Conservation (phyloP, 768 basidiomycete genomes). For the Serendipita vermifera region DNA sequence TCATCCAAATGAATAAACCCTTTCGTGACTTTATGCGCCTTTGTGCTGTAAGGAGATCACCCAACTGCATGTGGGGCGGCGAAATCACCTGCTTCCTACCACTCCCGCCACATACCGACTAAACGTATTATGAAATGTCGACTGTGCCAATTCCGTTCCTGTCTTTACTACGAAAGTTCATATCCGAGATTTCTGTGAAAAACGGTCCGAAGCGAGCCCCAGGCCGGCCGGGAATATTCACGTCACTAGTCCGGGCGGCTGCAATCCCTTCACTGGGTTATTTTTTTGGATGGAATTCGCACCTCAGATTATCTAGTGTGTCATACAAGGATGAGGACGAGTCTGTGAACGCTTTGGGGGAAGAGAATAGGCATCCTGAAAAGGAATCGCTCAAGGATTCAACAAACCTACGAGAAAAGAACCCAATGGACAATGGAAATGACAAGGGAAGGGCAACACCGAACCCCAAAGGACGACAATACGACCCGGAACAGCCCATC, state of each 20-base stretch:
- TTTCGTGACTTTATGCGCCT: too few species aligned
- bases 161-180: conserved; percentile 6
- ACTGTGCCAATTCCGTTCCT: conserved; percentile 6
- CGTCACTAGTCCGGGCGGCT: conserved; percentile 5
- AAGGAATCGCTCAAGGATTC: background rate
- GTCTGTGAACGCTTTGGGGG: background rate
- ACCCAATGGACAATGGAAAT: too few species aligned
- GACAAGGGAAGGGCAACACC: background rate
- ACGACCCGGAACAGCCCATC: conserved; percentile 17
- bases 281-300: conserved; percentile 1
- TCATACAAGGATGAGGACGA: background rate
- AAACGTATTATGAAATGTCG: conserved; percentile 5
- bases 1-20: too few species aligned
- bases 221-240: background rate
- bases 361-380: background rate
- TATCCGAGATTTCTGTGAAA: background rate
- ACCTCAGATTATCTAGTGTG: background rate
- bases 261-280: conserved; percentile 6
- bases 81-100: too few species aligned
- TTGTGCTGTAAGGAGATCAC: too few species aligned
- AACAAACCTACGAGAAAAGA: too few species aligned
- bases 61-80: too few species aligned
- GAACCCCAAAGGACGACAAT: background rate
- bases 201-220: background rate
- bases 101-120: too few species aligned